A percentile compares a stretch with the other conserved stretches of the same genome.
These are phyloP conservation scores for Vitis amurensis DNA, from an alignment of 164 flowering plant species.

Conservation along the genomic window DNA sequence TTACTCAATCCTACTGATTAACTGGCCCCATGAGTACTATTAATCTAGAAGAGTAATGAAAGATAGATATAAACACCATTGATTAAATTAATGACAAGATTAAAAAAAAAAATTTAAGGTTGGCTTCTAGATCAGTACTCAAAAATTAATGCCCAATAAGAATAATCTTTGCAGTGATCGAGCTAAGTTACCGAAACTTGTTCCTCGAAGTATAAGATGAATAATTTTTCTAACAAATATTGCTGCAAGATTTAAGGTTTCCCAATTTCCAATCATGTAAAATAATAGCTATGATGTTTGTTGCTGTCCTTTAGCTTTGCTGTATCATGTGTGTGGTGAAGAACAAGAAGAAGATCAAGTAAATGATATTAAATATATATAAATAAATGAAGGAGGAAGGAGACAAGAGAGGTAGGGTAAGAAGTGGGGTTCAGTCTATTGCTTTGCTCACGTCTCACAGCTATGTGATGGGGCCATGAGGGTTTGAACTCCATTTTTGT, in stretches of 20 bases:
- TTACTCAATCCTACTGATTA: not conserved
- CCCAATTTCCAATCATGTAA: conserved; percentile 23
- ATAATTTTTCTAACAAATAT: conserved; percentile 2
- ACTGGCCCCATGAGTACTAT: not conserved
- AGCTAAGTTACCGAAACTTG: not conserved
- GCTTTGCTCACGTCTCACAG: conserved; percentile 14
- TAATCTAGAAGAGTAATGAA: not conserved
- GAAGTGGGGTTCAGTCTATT: conserved; percentile 13
- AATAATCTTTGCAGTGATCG: too few relatives aligned
- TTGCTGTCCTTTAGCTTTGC: not conserved
- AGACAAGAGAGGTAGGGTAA: conserved; percentile 6
- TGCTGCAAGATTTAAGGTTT: conserved; percentile 11
- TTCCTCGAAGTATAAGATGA: not conserved
- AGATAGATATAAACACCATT: too few relatives aligned
- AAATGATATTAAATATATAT: not conserved
- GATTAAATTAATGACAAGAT: not conserved
- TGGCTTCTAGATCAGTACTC: too few relatives aligned
- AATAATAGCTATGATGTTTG: conserved; percentile 5
- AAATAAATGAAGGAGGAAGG: not conserved
- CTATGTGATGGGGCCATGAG: conserved; percentile 13
- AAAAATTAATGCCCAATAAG: too few relatives aligned
- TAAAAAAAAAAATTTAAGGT: too few relatives aligned
- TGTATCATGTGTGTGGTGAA: not conserved
- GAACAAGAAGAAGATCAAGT: not conserved
- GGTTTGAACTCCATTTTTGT: conserved; percentile 6